Conservation (phyloP, 805 yeast species). For the Debaryomyces hansenii region DNA sequence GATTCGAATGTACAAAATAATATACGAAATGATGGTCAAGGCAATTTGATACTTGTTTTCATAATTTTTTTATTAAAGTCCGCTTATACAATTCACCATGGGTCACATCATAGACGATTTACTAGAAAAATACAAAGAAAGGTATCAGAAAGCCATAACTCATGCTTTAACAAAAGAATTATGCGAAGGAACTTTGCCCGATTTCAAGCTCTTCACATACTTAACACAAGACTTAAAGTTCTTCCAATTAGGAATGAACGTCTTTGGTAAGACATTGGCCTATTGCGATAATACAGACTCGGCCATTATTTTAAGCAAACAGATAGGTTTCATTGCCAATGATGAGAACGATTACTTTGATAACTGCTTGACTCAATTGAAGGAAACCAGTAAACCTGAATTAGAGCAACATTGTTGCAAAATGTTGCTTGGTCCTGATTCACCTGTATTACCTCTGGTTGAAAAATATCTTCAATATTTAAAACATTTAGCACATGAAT, state of each 20-base stretch:
- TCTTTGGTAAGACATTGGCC: constrained; percentile 46
- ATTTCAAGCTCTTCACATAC: constrained; percentile 43
- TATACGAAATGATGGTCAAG: no score
- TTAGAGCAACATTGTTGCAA: constrained; percentile 19
- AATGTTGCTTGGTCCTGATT: constrained; percentile 13
- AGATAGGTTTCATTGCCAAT: constrained; percentile 49
- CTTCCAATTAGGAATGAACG: constrained; percentile 42
- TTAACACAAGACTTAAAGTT: constrained; percentile 50
- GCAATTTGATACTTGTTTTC: no score
- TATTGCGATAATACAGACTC: constrained; percentile 40
- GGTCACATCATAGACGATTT: constrained; percentile 10
- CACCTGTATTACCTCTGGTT: constrained; percentile 32
- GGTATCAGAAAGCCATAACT: constrained; percentile 28
- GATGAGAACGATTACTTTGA: constrained; percentile 51
- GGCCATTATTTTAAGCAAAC: constrained; percentile 44
- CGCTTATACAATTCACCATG: constrained; percentile 1
- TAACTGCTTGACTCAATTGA: constrained; percentile 22
- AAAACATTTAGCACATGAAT: constrained; percentile 23
- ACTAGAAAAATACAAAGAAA: constrained; percentile 10
- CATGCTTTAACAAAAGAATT: constrained; percentile 46
- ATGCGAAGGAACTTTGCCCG: constrained; percentile 46
- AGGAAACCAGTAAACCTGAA: constrained; percentile 12
- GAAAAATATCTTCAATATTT: constrained; percentile 36
- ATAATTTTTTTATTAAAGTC: no score
- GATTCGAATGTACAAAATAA: no score